These are phyloP conservation scores for Porpolomopsis calyptriformis DNA, from an alignment of 768 basidiomycete species.

Conservation along the genomic window DNA sequence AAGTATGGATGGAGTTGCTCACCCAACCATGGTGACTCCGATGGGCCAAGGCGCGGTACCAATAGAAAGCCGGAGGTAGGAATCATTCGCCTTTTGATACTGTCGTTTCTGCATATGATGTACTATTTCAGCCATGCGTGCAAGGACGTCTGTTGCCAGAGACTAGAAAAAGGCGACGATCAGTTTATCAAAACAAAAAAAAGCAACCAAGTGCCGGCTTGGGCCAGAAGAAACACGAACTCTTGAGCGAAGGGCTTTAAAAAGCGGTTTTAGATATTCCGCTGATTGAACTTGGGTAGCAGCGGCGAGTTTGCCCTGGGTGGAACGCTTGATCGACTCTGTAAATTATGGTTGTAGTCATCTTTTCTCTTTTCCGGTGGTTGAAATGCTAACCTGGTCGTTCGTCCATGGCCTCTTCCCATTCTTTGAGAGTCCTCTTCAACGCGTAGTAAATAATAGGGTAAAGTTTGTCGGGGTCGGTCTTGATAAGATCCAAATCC, in stretches of 20 bases:
- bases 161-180: conserved; percentile 33
- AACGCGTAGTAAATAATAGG: conserved; percentile 94
- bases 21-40: conserved; percentile 99
- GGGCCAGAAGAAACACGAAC: too few relatives aligned
- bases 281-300: conserved; percentile 94
- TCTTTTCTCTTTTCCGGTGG: not conserved
- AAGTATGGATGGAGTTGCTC: conserved; percentile 19
- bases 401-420: conserved; percentile 92
- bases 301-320: conserved; percentile 87
- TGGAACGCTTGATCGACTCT: conserved; percentile 82
- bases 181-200: not conserved
- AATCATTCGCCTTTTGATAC: conserved; percentile 93
- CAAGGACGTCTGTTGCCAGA: conserved; percentile 75
- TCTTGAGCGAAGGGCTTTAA: conserved; percentile 80
- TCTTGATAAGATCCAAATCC: conserved; percentile 74
- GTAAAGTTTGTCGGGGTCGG: conserved; percentile 90
- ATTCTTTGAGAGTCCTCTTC: conserved; percentile 87
- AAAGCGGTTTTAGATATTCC: conserved; percentile 93
- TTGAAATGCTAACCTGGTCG: conserved; percentile 57
- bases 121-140: conserved; percentile 84
- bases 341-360: too few relatives aligned
- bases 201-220: too few relatives aligned
- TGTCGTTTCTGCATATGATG: conserved; percentile 94
- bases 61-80: conserved; percentile 92
- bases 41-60: conserved; percentile 99